Evolutionary conservation across 805 yeast genomes (phyloP).

Genomic region (Torulaspora franciscae): DNA sequence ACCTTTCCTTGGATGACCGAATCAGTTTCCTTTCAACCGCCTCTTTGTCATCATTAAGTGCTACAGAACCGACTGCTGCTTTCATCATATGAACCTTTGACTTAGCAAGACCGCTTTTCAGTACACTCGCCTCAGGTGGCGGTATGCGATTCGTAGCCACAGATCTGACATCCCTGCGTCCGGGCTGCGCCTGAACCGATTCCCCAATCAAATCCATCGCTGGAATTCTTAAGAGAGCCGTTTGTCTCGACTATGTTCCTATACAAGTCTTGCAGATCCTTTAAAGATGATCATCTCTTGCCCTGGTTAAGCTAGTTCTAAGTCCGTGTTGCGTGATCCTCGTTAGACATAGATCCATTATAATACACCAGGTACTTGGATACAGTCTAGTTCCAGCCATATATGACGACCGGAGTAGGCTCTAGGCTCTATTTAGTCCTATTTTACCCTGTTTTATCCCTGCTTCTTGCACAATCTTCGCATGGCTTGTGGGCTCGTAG

Average conservation of each 20-base stretch:
- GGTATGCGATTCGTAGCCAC: constrained; percentile 12
- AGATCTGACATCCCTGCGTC: constrained; percentile 5
- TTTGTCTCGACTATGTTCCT: neutral
- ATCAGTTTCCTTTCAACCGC: neutral
- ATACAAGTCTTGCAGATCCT: neutral
- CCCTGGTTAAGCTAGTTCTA: neutral
- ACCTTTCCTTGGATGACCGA: constrained; percentile 3
- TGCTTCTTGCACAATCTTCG: too few species aligned
- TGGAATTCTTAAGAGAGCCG: neutral
- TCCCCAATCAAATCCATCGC: constrained; percentile 9
- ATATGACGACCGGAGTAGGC: too few species aligned
- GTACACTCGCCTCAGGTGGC: constrained; percentile 22
- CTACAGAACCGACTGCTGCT: constrained; percentile 20
- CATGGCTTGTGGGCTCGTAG: neutral
- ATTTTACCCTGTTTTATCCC: too few species aligned
- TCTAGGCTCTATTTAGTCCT: too few species aligned
- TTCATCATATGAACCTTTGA: constrained; percentile 19
- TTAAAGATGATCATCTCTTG: neutral
- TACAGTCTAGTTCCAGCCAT: too few species aligned
- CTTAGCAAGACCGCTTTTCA: constrained; percentile 13
- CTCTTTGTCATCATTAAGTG: constrained; percentile 11
- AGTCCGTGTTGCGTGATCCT: neutral
- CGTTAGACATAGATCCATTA: neutral
- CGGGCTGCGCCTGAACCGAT: constrained; percentile 11
- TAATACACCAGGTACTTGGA: neutral